Conservation (phyloP, 1,284 basidiomycete species). For the Schizopora paradoxa region DNA sequence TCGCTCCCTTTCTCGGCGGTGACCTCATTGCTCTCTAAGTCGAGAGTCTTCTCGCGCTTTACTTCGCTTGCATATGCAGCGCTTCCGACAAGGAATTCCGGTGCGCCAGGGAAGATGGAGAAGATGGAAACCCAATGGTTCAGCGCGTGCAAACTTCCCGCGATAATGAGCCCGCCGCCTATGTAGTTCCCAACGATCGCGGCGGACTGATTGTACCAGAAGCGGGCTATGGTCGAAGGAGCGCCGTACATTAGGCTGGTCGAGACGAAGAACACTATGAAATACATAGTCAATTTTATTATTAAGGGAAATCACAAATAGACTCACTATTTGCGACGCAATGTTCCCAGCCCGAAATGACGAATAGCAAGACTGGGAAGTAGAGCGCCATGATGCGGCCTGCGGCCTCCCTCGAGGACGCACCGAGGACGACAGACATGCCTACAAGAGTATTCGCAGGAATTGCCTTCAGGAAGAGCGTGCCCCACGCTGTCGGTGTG, state of each 20-base stretch:
- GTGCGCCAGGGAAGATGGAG: too few relatives aligned
- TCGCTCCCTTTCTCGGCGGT: too few relatives aligned
- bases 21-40: too few relatives aligned
- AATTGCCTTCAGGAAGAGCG: background rate
- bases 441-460: background rate
- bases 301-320: background rate
- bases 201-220: conserved; percentile 20
- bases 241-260: conserved; percentile 20
- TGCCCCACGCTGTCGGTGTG: background rate
- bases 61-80: too few relatives aligned
- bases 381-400: conserved; percentile 21
- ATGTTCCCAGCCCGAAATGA: background rate
- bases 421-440: conserved; percentile 11
- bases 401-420: conserved; percentile 17
- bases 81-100: too few relatives aligned
- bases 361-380: conserved; percentile 18
- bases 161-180: conserved; percentile 20
- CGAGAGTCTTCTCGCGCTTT: too few relatives aligned
- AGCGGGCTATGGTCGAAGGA: conserved; percentile 15
- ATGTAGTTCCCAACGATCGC: conserved; percentile 18
- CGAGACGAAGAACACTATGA: conserved; percentile 20
- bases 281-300: background rate
- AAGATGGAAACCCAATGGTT: too few relatives aligned
- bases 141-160: conserved; percentile 19
- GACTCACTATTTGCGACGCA: background rate